Base-by-base conservation (phyloP, 176 grass and related monocot genomes). In the Aegilops longissima region DNA sequence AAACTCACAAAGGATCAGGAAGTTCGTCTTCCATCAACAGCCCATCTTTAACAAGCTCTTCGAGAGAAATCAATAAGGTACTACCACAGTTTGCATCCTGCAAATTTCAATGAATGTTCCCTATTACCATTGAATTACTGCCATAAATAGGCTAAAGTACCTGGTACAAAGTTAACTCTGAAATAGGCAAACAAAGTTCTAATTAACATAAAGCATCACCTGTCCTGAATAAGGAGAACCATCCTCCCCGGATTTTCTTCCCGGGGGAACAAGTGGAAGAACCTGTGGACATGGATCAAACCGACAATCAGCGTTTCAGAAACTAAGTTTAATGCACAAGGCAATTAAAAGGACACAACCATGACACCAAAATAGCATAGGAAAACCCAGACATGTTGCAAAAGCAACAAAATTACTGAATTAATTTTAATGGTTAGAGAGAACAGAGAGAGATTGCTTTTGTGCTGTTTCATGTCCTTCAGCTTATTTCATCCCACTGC, bases 11-110 rank as follows among this genome's bases (percentile, higher is more conserved):
- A 24, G 87, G 82, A 12, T 76, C 78, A 80, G 93, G 93, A 91
- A 98, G 92, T 88, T 98, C 93, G 70, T 92, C 39, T 78, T 94
- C 79, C 86, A 84, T 92, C 86, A 98, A 66, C 66, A 96, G 87
- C 51, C 96, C 96, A 69, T 98, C 93, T 89, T 94, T 96, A 67
- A 96, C 96, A 86, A 98, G 90, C 82, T 98, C 96, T 79, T 96
- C 88, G 70, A 98, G 88, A 83, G 96, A 98, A 90, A 98, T 88
- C 54, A 98, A 70, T 70, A 98, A 89, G 12, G 93, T 98, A 76
- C 90, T 98, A 47, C 93, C 93, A 67, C 92, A 98, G 82, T 96
- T 98, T 6, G 96, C 93, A 93, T 98, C 96, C 96, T 98, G 88
- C 82, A 87, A 74, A 82, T 61, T 4, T 17, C 45, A 86, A 67